These are phyloP conservation scores for Aspergillus proliferans DNA, from an alignment of 2,329 filamentous ascomycete genomes.

Conservation along the genomic window DNA sequence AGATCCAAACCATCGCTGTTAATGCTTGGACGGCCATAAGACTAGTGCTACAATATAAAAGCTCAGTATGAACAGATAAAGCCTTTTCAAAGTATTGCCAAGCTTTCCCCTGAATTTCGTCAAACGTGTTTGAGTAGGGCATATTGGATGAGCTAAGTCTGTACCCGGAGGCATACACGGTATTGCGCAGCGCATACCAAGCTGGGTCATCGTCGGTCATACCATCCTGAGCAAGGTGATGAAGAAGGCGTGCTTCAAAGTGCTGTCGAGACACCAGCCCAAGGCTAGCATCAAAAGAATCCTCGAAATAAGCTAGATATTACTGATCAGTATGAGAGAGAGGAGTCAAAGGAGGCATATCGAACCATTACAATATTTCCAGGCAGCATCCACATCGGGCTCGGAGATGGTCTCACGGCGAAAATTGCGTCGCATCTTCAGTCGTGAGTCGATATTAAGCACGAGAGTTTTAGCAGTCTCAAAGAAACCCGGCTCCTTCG, in stretches of 20 bases:
- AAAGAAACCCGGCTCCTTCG: background rate
- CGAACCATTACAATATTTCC: background rate
- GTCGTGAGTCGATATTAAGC: no score
- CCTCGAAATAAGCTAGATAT: background rate
- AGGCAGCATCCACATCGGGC: background rate
- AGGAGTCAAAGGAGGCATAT: background rate
- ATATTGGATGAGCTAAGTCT: background rate
- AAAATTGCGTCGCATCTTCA: background rate
- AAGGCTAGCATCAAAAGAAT: background rate
- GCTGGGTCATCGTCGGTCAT: background rate
- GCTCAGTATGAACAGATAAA: background rate
- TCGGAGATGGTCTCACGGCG: background rate
- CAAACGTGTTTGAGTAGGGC: background rate
- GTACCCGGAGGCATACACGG: background rate
- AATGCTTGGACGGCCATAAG: background rate
- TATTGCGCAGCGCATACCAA: background rate
- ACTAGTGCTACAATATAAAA: background rate
- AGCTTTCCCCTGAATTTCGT: background rate
- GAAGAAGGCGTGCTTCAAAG: background rate
- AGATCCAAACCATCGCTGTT: background rate
- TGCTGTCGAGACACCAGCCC: background rate
- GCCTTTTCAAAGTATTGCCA: background rate
- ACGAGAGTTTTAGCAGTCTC: no score
- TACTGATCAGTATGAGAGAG: background rate
- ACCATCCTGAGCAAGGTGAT: background rate